Evolutionary conservation across 2,329 filamentous ascomycete genomes (phyloP).

Genomic region (Trichoderma atrobrunneum): DNA sequence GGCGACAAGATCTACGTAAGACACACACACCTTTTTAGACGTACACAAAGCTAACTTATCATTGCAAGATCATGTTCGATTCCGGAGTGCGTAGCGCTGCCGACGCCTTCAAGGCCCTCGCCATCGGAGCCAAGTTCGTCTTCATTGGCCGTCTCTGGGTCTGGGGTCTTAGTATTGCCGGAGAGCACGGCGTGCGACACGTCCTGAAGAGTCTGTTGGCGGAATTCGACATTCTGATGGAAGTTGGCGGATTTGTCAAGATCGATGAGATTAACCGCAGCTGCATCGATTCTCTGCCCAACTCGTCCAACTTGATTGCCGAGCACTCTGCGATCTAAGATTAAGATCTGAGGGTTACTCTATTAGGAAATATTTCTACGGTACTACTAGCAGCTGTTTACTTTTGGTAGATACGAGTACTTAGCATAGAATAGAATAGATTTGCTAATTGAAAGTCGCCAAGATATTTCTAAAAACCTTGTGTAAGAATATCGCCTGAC

Average conservation of each 20-base stretch:
- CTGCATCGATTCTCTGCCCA: slow-evolving; percentile 10
- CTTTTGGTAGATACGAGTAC: neutral
- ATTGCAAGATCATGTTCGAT: slow-evolving; percentile 35
- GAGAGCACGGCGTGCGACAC: slow-evolving; percentile 14
- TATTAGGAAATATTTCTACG: neutral
- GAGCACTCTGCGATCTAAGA: neutral
- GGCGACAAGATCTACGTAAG: slow-evolving; percentile 20
- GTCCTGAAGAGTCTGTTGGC: slow-evolving; percentile 13
- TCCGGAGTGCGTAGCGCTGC: slow-evolving; percentile 57
- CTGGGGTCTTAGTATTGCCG: slow-evolving; percentile 20
- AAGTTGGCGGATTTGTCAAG: slow-evolving; percentile 6
- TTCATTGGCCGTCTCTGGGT: slow-evolving; percentile 61
- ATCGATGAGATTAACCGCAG: neutral
- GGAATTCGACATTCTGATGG: slow-evolving; percentile 19
- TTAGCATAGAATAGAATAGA: neutral
- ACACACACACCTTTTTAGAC: too few species aligned
- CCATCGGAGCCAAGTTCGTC: slow-evolving; percentile 54
- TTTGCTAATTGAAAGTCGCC: neutral
- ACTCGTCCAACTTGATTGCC: slow-evolving; percentile 13
- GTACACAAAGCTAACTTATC: neutral
- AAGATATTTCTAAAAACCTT: neutral
- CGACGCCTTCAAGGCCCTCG: slow-evolving; percentile 58
- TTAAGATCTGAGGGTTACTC: neutral
- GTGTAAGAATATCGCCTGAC: neutral
- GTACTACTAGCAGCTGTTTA: neutral